Conservation (phyloP, 164 flowering plant species). For the Hamamelis virginiana region DNA sequence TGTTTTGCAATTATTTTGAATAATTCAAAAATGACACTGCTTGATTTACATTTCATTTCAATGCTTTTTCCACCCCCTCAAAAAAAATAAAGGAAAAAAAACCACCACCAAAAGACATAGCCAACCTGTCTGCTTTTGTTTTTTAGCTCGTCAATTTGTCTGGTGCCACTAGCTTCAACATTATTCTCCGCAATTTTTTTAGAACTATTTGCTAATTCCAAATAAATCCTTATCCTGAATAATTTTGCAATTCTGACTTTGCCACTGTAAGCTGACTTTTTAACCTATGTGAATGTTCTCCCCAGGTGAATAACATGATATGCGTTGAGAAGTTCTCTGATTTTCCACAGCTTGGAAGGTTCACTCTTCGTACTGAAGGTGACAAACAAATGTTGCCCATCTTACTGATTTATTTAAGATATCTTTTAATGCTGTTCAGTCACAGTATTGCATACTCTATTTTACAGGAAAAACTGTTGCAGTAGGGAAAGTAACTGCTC, state of each 20-base stretch:
- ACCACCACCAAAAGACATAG: too few species aligned
- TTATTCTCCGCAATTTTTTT: neutral
- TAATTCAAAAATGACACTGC: too few species aligned
- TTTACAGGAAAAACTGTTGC: slow-evolving; percentile 85
- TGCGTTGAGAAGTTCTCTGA: slow-evolving; percentile 88
- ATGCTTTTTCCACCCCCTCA: too few species aligned
- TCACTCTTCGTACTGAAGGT: slow-evolving; percentile 99
- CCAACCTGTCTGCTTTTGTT: too few species aligned
- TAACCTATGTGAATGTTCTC: slow-evolving; percentile 12
- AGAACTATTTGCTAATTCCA: neutral
- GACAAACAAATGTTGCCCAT: neutral
- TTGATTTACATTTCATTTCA: too few species aligned
- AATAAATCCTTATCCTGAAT: neutral
- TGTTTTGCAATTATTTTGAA: too few species aligned
- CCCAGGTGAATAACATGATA: slow-evolving; percentile 75
- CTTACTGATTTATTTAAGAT: neutral
- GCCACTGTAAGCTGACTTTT: neutral
- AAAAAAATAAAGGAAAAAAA: too few species aligned
- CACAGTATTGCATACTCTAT: neutral
- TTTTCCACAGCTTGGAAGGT: slow-evolving; percentile 93
- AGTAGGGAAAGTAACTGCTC: slow-evolving; percentile 72
- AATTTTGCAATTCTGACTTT: neutral
- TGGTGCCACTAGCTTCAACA: neutral
- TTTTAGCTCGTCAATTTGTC: neutral
- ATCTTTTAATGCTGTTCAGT: neutral